Evolutionary conservation across 2,329 filamentous ascomycete species (phyloP).

Genomic region (Aspergillus hortae): DNA sequence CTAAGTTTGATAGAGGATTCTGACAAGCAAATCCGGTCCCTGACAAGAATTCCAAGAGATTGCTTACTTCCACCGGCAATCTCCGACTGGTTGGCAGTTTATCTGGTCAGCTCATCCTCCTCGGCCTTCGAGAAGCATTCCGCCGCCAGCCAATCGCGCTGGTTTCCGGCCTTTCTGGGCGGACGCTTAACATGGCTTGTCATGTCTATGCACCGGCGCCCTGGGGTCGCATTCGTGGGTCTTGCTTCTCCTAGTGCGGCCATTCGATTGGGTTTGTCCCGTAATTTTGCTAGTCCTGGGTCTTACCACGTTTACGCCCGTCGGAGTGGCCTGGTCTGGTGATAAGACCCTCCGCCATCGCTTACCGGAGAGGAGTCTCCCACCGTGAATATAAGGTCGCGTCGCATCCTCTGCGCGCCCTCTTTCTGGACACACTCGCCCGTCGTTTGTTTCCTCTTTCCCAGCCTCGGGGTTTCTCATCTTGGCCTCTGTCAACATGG

Average conservation of each 20-base stretch:
- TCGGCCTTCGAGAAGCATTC: constrained; percentile 12
- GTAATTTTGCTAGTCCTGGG: constrained; percentile 18
- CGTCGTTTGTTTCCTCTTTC: constrained; percentile 1
- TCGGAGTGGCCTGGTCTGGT: constrained; percentile 21
- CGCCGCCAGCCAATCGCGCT: constrained; percentile 9
- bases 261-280: constrained; percentile 9
- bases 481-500: constrained; percentile 18
- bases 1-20: no score
- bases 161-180: constrained; percentile 4
- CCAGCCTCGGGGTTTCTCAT: constrained; percentile 3
- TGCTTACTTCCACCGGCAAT: neutral
- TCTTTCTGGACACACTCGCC: constrained; percentile 9
- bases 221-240: constrained; percentile 30
- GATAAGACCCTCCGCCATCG: constrained; percentile 87
- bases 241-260: constrained; percentile 4
- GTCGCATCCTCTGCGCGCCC: constrained; percentile 11
- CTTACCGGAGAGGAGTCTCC: constrained; percentile 12
- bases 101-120: neutral
- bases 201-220: constrained; percentile 10
- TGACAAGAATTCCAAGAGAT: neutral
- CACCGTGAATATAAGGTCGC: constrained; percentile 24
- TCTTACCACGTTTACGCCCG: constrained; percentile 11
- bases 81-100: constrained; percentile 2
- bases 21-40: neutral
- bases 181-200: constrained; percentile 20